Evolutionary conservation across 2,329 filamentous ascomycete species (phyloP).

Genomic region (Lachnellula willkommii): DNA sequence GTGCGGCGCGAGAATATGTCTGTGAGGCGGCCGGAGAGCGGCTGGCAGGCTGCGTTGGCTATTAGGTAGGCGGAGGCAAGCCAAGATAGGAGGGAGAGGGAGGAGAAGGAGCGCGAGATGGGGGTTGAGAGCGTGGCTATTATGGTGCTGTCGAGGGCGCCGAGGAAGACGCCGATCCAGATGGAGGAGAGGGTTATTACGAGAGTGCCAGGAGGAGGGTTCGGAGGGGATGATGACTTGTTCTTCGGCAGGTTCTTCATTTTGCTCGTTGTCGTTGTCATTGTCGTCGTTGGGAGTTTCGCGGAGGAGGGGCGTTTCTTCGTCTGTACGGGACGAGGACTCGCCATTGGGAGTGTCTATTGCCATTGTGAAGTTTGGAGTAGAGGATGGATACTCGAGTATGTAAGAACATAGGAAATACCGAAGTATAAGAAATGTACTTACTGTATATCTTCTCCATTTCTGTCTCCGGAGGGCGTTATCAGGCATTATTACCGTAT

Average conservation of each 20-base stretch:
- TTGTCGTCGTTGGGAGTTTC: constrained; percentile 15
- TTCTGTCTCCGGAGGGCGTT: no score
- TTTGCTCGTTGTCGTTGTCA: not conserved
- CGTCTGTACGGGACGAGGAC: constrained; percentile 11
- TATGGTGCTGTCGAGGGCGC: constrained; percentile 69
- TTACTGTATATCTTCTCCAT: not conserved
- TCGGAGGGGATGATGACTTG: constrained; percentile 42
- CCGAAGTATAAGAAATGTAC: not conserved
- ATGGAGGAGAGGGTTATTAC: constrained; percentile 50
- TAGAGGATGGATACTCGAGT: not conserved
- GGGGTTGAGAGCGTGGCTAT: constrained; percentile 80
- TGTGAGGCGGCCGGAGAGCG: constrained; percentile 76
- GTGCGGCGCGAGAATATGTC: constrained; percentile 81
- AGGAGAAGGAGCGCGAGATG: constrained; percentile 78
- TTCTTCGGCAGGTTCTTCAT: constrained; percentile 10
- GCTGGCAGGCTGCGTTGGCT: constrained; percentile 80
- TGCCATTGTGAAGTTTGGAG: no score
- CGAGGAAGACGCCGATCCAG: constrained; percentile 58
- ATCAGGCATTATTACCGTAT: no score
- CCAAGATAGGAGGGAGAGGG: constrained; percentile 78
- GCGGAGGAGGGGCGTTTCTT: constrained; percentile 28
- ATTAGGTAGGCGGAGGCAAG: constrained; percentile 84
- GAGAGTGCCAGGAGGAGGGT: constrained; percentile 42
- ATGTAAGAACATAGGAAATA: not conserved
- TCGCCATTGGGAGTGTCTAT: constrained; percentile 9